Conservation (phyloP, 768 basidiomycete species). For the Trametes villosa region DNA sequence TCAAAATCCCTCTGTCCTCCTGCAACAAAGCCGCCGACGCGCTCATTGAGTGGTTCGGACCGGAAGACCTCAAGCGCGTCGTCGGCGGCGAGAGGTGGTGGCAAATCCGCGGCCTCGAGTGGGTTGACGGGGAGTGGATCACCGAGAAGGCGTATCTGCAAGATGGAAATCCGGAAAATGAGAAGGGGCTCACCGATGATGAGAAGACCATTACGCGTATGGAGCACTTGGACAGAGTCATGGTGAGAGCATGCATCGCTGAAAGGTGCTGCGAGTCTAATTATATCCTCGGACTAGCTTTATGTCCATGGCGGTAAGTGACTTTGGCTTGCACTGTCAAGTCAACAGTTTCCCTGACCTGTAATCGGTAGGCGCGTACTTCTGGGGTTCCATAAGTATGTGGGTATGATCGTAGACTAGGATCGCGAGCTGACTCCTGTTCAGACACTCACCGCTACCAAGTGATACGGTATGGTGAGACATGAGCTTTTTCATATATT, state of each 20-base stretch:
- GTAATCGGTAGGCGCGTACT: conserved; percentile 55
- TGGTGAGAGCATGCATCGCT: conserved; percentile 42
- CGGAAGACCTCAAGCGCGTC: conserved; percentile 65
- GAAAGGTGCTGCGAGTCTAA: neutral
- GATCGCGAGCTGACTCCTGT: neutral
- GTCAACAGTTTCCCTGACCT: neutral
- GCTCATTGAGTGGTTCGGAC: conserved; percentile 74
- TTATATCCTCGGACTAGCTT: conserved; percentile 46
- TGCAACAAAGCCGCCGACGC: conserved; percentile 68
- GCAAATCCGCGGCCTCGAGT: conserved; percentile 76
- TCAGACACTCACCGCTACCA: conserved; percentile 65
- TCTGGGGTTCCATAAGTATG: conserved; percentile 67
- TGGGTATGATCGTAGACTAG: conserved; percentile 2
- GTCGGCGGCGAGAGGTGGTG: conserved; percentile 84
- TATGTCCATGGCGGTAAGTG: conserved; percentile 65
- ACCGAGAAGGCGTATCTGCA: conserved; percentile 54
- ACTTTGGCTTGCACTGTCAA: neutral
- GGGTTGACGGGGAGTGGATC: conserved; percentile 69
- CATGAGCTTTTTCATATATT: neutral
- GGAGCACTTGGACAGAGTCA: conserved; percentile 59
- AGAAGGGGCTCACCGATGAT: conserved; percentile 39
- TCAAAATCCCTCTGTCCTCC: conserved; percentile 56
- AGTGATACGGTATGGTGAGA: conserved; percentile 56
- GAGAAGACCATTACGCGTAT: conserved; percentile 51
- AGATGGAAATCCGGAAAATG: conserved; percentile 16